Evolutionary conservation across 306 rosid species (phyloP), one percentile per base, ranked within the genome.

Genomic region (Rubus parviflorus): DNA sequence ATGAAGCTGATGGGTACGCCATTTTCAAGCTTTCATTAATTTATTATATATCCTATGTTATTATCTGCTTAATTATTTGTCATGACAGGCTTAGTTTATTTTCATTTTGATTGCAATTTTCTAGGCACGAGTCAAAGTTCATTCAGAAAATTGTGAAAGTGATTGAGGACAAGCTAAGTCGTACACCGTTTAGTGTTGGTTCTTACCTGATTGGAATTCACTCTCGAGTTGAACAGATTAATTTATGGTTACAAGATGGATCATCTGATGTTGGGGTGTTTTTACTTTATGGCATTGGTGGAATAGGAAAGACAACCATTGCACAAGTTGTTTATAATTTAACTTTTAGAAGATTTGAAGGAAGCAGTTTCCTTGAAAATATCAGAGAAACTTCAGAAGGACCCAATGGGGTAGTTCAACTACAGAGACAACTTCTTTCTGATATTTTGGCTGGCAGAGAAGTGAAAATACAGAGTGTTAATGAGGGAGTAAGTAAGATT

Each of bases 281-380:
- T 0, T 9, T 47, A 13, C 4, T 69, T 1, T 47, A 47, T 47
- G 73, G 73, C 0, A 47, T 47, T 9, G 6, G 42, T 15, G 73
- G 73, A 23, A 69, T 69, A 47, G 73, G 73, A 40, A 47, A 69
- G 58, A 69, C 73, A 47, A 69, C 73, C 3, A 25, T 69, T 1
- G 74, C 74, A 7, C 49, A 69, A 25, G 5, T 4, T 7, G 58
- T 69, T 7, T 69, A 69, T 46, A 47, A 47, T 69, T 15, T 54
- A 14, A 69, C 23, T 20, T 69, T 23, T 23, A 15, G 4, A 1
- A 47, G 23, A 30, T 69, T 69, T 15, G 9, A 25, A 48, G 23
- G 41, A 47, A 47, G 74, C 1, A 69, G 74, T 23, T 69, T 69
- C 23, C 3, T 69, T 47, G 74, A 46, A 25, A 69, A 69, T 16